These are phyloP conservation scores for Corymbia maculata DNA, from an alignment of 345 rosid species.

Conservation along the genomic window DNA sequence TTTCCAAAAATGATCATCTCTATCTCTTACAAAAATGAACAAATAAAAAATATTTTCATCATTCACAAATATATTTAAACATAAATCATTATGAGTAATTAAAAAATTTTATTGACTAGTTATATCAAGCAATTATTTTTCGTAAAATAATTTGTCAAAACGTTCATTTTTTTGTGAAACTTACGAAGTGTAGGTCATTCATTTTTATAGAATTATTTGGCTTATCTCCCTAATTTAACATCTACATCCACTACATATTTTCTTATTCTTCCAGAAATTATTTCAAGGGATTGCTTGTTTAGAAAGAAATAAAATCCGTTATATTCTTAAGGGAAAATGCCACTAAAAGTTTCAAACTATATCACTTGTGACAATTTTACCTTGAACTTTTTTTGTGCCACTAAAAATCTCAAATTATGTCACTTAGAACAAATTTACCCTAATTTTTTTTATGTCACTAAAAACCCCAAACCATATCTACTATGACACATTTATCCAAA, in stretches of 20 bases:
- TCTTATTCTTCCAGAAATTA: not conserved
- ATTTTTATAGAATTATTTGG: not conserved
- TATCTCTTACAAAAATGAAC: not conserved
- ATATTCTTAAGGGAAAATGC: not conserved
- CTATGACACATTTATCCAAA: too few relatives aligned
- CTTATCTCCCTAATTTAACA: not conserved
- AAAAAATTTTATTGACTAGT: not conserved
- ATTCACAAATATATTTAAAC: not conserved
- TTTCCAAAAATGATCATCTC: not conserved
- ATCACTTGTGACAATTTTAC: too few relatives aligned
- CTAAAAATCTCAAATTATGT: too few relatives aligned
- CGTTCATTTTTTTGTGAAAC: not conserved
- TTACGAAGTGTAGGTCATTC: not conserved
- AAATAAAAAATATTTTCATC: not conserved
- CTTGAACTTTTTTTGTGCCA: too few relatives aligned
- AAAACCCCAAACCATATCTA: too few relatives aligned
- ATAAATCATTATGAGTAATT: not conserved
- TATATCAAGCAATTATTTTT: not conserved
- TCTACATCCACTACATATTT: not conserved
- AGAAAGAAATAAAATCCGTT: not conserved
- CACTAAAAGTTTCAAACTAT: too few relatives aligned
- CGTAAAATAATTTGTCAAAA: not conserved
- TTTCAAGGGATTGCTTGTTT: too few relatives aligned
- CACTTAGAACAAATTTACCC: too few relatives aligned
- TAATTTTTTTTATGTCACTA: too few relatives aligned